Evolutionary conservation across 495 filamentous ascomycete species (phyloP).

Genomic region (Parachaetomium inaequale): DNA sequence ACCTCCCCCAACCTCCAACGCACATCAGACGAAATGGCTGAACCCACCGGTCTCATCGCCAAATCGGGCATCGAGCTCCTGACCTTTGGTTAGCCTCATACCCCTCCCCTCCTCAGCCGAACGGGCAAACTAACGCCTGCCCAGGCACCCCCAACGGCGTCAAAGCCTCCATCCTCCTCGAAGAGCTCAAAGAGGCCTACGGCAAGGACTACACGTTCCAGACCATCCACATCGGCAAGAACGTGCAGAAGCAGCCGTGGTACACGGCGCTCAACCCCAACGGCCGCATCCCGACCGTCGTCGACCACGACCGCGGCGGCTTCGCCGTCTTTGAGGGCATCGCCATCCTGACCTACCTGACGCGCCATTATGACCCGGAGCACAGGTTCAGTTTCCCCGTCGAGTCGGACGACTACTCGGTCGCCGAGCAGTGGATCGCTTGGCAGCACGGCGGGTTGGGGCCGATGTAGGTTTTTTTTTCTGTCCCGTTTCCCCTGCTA

Average conservation of each 20-base stretch:
- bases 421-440: slow-evolving; percentile 63
- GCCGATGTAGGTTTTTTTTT: slow-evolving; percentile 50
- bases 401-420: slow-evolving; percentile 64
- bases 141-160: slow-evolving; percentile 45
- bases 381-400: slow-evolving; percentile 72
- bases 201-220: slow-evolving; percentile 59
- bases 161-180: slow-evolving; percentile 76
- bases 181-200: slow-evolving; percentile 62
- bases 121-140: neutral
- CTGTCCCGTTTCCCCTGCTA: neutral
- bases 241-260: slow-evolving; percentile 72
- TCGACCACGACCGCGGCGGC: slow-evolving; percentile 56
- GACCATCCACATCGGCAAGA: slow-evolving; percentile 65
- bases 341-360: slow-evolving; percentile 74
- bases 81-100: slow-evolving; percentile 37
- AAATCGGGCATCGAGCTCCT: slow-evolving; percentile 56
- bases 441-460: slow-evolving; percentile 63
- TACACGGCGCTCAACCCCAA: slow-evolving; percentile 70
- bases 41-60: slow-evolving; percentile 51
- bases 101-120: neutral
- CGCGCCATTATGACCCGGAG: slow-evolving; percentile 69
- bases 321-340: slow-evolving; percentile 76
- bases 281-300: slow-evolving; percentile 80
- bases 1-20: slow-evolving; percentile 2
- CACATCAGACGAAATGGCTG: slow-evolving; percentile 26